These are phyloP conservation scores for Colletotrichum paranaense DNA, from an alignment of 2,329 filamentous ascomycete species.

Conservation along the genomic window DNA sequence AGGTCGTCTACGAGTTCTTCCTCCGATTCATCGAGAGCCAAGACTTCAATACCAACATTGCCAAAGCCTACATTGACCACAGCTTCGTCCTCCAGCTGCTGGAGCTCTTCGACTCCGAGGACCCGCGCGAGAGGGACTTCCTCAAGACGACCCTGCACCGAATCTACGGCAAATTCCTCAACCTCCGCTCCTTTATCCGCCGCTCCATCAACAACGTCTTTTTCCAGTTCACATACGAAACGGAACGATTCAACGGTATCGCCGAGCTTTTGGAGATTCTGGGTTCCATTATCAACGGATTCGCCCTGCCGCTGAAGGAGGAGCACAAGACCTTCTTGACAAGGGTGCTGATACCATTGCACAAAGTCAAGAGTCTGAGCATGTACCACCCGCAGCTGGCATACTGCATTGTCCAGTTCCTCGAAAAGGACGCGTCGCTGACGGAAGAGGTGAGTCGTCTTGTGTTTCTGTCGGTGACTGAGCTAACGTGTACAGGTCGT, in stretches of 20 bases:
- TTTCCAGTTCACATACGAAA: conserved; percentile 99
- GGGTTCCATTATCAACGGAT: conserved; percentile 98
- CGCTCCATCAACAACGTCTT: conserved; percentile 99
- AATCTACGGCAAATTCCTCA: conserved; percentile 99
- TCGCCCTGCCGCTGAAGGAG: conserved; percentile 95
- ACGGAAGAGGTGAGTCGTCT: conserved; percentile 84
- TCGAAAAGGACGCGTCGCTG: conserved; percentile 96
- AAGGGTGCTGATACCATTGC: conserved; percentile 88
- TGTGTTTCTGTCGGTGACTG: conserved; percentile 28
- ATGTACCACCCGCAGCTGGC: conserved; percentile 99
- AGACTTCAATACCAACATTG: conserved; percentile 99
- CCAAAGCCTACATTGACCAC: conserved; percentile 98
- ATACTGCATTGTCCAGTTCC: conserved; percentile 98
- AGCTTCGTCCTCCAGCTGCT: conserved; percentile 95
- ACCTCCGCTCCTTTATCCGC: conserved; percentile 95
- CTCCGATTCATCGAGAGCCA: conserved; percentile 98
- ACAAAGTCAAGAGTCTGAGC: conserved; percentile 99
- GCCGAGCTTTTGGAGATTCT: conserved; percentile 96
- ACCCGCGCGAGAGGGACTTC: conserved; percentile 95
- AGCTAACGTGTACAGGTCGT: conserved; percentile 73
- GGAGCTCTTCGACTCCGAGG: conserved; percentile 98
- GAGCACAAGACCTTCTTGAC: conserved; percentile 99
- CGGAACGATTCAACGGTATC: conserved; percentile 97
- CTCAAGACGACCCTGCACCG: conserved; percentile 97
- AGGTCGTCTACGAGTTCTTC: conserved; percentile 99